Base-by-base conservation (phyloP, 306 rosid species). In the Potentilla sterilis region DNA sequence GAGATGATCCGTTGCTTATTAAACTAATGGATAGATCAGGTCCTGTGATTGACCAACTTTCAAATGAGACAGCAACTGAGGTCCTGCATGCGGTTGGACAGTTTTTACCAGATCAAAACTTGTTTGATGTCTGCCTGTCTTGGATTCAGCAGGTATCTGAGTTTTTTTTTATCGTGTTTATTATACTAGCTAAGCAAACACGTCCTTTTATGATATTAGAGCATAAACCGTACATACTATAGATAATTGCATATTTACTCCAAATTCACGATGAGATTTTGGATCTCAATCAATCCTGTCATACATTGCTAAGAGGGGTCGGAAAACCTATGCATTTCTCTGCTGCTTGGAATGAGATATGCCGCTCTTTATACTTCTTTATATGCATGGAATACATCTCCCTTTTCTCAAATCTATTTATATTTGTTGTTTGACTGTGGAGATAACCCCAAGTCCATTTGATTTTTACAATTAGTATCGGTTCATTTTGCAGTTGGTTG, bases 1-100 rank as follows among this genome's bases (percentile, higher is more conserved):
- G 88, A 40, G 98, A 95, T 73, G 97, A 90, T 82, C 70, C 82
- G 79, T 88, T 95, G 87, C 98, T 95, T 34, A 87, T 95, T 47
- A 95, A 95, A 81, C 83, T 95, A 75, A 90, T 95, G 98, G 97
- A 95, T 83, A 87, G 87, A 81, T 81, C 98, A 16, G 98, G 97
- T 71, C 98, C 97, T 41, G 98, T 88, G 65, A 75, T 95, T 34
- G 92, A 90, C 79, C 97, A 89, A 68, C 87, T 95, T 80, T 79
- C 97, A 35, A 87, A 83, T 77, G 97, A 95, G 79, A 75, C 86
- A 52, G 97, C 90, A 22, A 80, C 85, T 69, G 98, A 95, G 85
- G 78, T 88, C 55, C 75, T 90, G 83, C 81, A 86, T 76, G 96
- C 96, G 24, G 82, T 95, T 75, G 90, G 85, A 72, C 97, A 90